Evolutionary conservation across 345 rosid genomes (phyloP), one percentile per base, ranked within the genome.

Genomic region (Toxicodendron radicans): DNA sequence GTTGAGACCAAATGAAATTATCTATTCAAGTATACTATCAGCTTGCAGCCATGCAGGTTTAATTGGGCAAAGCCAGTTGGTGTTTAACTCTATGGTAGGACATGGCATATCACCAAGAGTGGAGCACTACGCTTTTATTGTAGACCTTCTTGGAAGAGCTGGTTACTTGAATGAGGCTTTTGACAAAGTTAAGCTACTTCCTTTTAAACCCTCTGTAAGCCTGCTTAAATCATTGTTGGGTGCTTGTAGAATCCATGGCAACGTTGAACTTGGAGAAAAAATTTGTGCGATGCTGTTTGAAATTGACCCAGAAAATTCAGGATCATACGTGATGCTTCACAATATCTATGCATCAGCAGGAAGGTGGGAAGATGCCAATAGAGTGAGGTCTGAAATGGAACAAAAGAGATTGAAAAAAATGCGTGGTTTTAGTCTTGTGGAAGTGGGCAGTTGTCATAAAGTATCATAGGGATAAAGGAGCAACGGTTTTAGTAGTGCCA

Each of bases 21-120:
- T 86, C 33, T 85, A 76, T 75, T 60, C 46, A 52, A 75, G 78
- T 67, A 52, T 77, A 32, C 75, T 85, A 70, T 85, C 87, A 48
- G 87, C 83, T 76, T 87, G 89, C 75, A 80, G 91, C 75, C 91
- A 87, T 69, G 70, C 83, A 3, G 86, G 87, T 53, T 82, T 85
- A 58, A 74, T 84, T 65, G 75, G 82, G 68, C 66, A 83, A 76
- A 83, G 81, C 69, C 74, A 60, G 75, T 60, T 21, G 75, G 73
- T 85, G 45, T 80, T 82, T 78, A 69, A 58, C 7, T 80, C 77
- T 0, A 83, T 80, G 85, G 65, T 51, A 45, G 76, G 79, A 30
- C 32, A 58, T 3, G 83, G 85, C 43, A 35, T 80, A 18, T 60
- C 69, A 23, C 78, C 82, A 63, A 72, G 51, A 59, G 66, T 73